Conservation (phyloP, 257 asterid genomes). For the Solanum dulcamara region DNA sequence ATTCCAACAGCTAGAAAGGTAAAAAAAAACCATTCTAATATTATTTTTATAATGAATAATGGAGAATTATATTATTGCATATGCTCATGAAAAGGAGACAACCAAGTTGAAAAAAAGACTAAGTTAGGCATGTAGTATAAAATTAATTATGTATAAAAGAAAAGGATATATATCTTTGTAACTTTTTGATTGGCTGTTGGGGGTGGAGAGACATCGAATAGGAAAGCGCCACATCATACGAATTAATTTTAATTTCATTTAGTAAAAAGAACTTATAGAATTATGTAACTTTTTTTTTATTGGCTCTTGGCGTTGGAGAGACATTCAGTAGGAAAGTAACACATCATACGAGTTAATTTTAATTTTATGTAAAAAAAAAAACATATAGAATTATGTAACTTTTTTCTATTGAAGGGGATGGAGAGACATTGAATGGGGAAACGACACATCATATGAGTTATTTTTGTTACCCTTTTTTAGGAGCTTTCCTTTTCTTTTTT, state of each 20-base stretch:
- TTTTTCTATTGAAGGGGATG: neutral
- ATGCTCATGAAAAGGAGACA: neutral
- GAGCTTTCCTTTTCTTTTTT: too few species aligned
- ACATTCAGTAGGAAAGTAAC: neutral
- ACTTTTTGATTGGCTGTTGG: conserved; percentile 1
- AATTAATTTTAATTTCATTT: neutral
- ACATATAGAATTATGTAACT: neutral
- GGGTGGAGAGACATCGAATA: neutral
- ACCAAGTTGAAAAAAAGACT: neutral
- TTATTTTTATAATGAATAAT: neutral
- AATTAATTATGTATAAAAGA: neutral
- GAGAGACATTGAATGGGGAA: neutral
- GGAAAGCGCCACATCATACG: neutral
- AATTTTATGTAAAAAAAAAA: neutral
- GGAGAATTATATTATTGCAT: neutral
- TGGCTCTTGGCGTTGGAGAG: neutral
- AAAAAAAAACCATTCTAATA: neutral
- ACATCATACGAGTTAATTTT: neutral
- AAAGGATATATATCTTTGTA: neutral
- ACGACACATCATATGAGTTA: neutral
- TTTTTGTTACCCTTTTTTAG: too few species aligned
- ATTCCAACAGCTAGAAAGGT: neutral
- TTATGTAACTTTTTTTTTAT: neutral
- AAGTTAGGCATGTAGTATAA: neutral
- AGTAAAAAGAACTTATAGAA: neutral